Evolutionary conservation across 768 basidiomycete genomes (phyloP).

Genomic region (Psilocybe azurescens): DNA sequence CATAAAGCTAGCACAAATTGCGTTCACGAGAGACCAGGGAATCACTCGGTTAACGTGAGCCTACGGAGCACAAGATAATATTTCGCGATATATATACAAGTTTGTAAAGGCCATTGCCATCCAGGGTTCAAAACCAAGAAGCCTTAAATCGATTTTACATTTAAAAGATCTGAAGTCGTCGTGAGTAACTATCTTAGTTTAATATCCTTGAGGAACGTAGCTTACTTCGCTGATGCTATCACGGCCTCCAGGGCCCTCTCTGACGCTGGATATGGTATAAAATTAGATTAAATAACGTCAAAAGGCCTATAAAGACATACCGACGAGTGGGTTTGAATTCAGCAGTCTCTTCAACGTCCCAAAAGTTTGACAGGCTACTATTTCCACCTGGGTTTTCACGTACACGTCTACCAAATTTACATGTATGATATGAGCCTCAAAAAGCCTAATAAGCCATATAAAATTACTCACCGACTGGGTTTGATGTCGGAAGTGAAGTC

Average conservation of each 20-base stretch:
- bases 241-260: slow-evolving; percentile 69
- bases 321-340: slow-evolving; percentile 75
- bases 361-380: slow-evolving; percentile 50
- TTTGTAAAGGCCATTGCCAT: not conserved
- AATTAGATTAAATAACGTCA: slow-evolving; percentile 8
- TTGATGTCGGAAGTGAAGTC: slow-evolving; percentile 43
- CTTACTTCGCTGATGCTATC: slow-evolving; percentile 59
- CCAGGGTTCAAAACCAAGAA: not conserved
- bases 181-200: not conserved
- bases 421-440: not conserved
- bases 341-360: slow-evolving; percentile 47
- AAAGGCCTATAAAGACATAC: slow-evolving; percentile 36
- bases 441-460: not conserved
- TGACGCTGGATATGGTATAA: slow-evolving; percentile 49
- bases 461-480: slow-evolving; percentile 52
- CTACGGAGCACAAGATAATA: not conserved
- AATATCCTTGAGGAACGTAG: not conserved
- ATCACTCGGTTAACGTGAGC: not conserved
- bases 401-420: slow-evolving; percentile 38
- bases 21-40: too few species aligned
- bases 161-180: slow-evolving; percentile 26
- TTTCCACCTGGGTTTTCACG: slow-evolving; percentile 51
- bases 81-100: not conserved
- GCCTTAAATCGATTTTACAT: not conserved
- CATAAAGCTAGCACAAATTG: too few species aligned